Evolutionary conservation across 441 rosid species (phyloP), one percentile per base, ranked within the genome.

Genomic region (Capsella rubella): DNA sequence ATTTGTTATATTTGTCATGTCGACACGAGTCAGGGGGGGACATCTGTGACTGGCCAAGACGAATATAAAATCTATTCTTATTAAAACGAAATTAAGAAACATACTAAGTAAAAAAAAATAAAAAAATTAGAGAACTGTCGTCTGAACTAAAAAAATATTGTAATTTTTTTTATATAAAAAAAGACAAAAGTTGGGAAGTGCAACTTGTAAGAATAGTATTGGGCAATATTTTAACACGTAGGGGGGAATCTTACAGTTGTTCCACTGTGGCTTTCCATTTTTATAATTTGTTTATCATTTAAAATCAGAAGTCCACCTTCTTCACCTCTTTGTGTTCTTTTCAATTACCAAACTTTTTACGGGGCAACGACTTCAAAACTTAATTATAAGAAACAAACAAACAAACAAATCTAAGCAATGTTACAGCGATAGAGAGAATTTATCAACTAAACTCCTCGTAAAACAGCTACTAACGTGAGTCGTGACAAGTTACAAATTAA

Each of bases 241-340:
- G 37, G 37, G 54, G 54, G 80, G 82, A 85, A 84, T 84, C 82
- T 80, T 73, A 40, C 79, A 47, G 79, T 73, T 80, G 71, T 71
- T 79, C 84, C 80, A 82, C 76, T 84, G 59, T 64, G 72, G 15
- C 71, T 83, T 67, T 51, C 51, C 29, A 62, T 75, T 57, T 60
- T 70, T 57, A 53, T 46, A 50, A 55, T 64, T 71, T 66, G 18
- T 25, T 21, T 21, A 28, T 53, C 16, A 77, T 49, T 49, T 71
- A 64, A 21, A 21, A 50, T 77, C 27, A 71, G 56, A 70, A 76
- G 76, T 77, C 76, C 72, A 71, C 60, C 39, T 62, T 75, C 32
- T 71, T 21, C 25, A 21, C 25, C 25, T 21, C 25, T 7, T 32
- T 32, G 35, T 32, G 50, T 42, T 77, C 52, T 63, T 72, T 74